phyloP scores from a whole-genome alignment of 495 filamentous ascomycete genomes.

The Chaetomium fimeti region DNA sequence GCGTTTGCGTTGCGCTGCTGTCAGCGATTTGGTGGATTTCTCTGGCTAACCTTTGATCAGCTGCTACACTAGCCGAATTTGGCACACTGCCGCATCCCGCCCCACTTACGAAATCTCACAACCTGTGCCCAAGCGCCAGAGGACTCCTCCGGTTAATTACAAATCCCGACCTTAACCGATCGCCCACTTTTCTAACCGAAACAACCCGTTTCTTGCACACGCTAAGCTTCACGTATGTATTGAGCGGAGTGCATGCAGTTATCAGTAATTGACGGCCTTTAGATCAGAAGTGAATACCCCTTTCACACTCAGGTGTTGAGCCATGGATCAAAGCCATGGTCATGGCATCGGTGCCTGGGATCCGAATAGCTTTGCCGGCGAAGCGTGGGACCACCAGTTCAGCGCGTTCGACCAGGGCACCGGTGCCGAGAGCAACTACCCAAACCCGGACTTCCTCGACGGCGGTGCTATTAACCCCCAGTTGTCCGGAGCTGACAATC shows the following conservation, averaged over 20 bases:
- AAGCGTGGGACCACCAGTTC: constrained; percentile 33
- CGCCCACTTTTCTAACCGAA: not conserved
- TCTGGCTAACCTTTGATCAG: constrained; percentile 18
- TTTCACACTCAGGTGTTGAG: constrained; percentile 13
- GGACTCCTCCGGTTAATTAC: not conserved
- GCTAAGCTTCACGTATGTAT: constrained; percentile 6
- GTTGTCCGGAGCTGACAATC: constrained; percentile 24
- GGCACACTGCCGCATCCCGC: not conserved
- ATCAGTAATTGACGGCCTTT: constrained; percentile 1
- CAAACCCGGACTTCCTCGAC: constrained; percentile 28
- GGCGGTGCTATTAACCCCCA: constrained; percentile 24
- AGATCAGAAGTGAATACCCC: constrained; percentile 26
- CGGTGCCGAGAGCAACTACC: constrained; percentile 25
- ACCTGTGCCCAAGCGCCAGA: not conserved
- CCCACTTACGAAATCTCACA: not conserved
- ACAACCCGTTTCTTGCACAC: constrained; percentile 3
- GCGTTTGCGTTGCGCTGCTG: not conserved
- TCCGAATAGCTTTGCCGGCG: constrained; percentile 22
- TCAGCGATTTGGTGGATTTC: not conserved
- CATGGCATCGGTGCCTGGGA: constrained; percentile 31
- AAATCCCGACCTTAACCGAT: constrained; percentile 4
- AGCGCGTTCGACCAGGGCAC: constrained; percentile 23
- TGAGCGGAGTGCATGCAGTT: constrained; percentile 13
- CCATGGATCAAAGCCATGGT: constrained; percentile 33
- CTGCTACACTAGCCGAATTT: constrained; percentile 21